Percentiles rank a stretch among this genome's conserved stretches.
Conservation (phyloP, 495 filamentous ascomycete species). For the Chaetomidium leptoderma region DNA sequence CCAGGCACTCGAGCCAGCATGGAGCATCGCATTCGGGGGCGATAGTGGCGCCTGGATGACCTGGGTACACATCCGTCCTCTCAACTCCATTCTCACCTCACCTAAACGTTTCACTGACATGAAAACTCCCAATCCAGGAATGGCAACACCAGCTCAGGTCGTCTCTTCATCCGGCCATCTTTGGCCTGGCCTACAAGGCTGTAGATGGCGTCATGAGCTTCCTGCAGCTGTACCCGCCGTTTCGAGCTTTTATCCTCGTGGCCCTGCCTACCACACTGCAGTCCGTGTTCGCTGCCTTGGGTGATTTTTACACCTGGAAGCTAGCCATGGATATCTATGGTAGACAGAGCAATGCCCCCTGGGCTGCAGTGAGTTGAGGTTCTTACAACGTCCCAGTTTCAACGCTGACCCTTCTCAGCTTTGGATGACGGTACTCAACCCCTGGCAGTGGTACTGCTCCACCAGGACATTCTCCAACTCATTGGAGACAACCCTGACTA, state of each 20-base stretch:
- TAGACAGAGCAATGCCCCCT: conserved; percentile 55
- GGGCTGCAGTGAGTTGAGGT: conserved; percentile 57
- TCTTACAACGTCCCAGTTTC: background rate
- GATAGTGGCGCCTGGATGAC: conserved; percentile 86
- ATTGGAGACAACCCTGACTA: conserved; percentile 81
- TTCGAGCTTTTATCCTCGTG: conserved; percentile 60
- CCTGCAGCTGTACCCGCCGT: conserved; percentile 45
- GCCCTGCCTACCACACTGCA: conserved; percentile 71
- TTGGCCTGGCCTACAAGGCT: conserved; percentile 70
- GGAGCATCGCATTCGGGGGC: conserved; percentile 78
- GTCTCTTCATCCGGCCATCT: conserved; percentile 83
- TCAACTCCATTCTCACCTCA: background rate
- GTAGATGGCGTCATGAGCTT: conserved; percentile 49
- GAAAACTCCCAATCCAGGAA: conserved; percentile 61
- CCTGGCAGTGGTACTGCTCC: conserved; percentile 97
- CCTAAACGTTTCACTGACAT: background rate
- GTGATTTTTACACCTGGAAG: conserved; percentile 88
- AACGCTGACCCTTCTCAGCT: conserved; percentile 41
- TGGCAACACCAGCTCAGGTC: conserved; percentile 88
- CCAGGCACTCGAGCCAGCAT: conserved; percentile 92
- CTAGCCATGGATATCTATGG: conserved; percentile 73
- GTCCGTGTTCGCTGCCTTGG: conserved; percentile 68
- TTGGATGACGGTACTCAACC: conserved; percentile 69
- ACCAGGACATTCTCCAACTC: conserved; percentile 92
- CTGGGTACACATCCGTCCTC: conserved; percentile 60